Percentiles rank a stretch among this genome's conserved stretches.
Conservation (phyloP, 305 asterid species). For the Withania somnifera region DNA sequence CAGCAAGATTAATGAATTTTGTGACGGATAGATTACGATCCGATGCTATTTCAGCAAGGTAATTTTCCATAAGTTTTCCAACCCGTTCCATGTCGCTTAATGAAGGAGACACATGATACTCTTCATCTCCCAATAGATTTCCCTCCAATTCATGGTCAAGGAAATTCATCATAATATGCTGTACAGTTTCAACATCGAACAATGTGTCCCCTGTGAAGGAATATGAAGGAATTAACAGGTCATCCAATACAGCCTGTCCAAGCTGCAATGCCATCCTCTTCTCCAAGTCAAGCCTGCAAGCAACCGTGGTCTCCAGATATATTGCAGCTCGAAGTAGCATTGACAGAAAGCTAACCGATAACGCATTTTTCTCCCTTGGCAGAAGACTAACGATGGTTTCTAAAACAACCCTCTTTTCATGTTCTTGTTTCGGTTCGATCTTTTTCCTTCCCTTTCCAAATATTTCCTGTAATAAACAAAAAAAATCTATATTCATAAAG, state of each 20-base stretch:
- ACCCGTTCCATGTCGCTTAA: conserved; percentile 46
- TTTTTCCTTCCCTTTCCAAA: conserved; percentile 65
- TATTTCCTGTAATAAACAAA: conserved; percentile 42
- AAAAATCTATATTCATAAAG: not conserved
- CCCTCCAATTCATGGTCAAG: conserved; percentile 45
- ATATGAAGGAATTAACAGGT: conserved; percentile 67
- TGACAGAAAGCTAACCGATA: conserved; percentile 85
- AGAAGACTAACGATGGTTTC: conserved; percentile 85
- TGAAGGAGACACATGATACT: conserved; percentile 20
- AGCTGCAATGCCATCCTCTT: conserved; percentile 66
- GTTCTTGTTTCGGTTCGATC: conserved; percentile 57
- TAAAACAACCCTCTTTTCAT: conserved; percentile 66
- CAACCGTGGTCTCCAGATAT: conserved; percentile 65
- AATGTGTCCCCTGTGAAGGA: conserved; percentile 56
- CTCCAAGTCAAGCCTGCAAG: conserved; percentile 87
- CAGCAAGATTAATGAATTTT: conserved; percentile 52
- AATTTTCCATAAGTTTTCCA: conserved; percentile 68
- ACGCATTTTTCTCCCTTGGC: conserved; percentile 57
- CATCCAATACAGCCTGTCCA: conserved; percentile 77
- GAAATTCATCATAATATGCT: conserved; percentile 46
- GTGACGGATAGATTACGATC: conserved; percentile 56
- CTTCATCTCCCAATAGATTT: conserved; percentile 25
- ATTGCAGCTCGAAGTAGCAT: conserved; percentile 82
- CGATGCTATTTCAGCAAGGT: conserved; percentile 70
- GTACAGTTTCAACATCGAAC: conserved; percentile 72